phyloP scores from a whole-genome alignment of 176 grass and related monocot species.

The Areca catechu region DNA sequence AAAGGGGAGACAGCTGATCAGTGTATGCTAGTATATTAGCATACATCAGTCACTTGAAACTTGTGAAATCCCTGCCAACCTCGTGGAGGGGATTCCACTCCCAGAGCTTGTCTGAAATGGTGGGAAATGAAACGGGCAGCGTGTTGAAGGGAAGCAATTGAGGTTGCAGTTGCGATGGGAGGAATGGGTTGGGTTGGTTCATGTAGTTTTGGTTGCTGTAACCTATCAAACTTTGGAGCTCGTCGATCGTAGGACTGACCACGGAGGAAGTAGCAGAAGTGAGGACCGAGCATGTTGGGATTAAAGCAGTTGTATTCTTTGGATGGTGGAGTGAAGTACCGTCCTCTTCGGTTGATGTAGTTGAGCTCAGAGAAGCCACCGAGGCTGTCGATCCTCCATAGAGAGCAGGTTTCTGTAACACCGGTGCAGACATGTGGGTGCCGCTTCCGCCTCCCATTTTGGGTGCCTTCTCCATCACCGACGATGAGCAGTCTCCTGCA shows the following conservation, averaged over 20 bases:
- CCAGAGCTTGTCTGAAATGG: conserved; percentile 72
- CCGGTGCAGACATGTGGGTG: conserved; percentile 6
- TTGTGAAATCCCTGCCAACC: conserved; percentile 56
- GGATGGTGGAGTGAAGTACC: conserved; percentile 34
- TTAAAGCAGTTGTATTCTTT: conserved; percentile 27
- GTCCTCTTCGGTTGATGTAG: conserved; percentile 80
- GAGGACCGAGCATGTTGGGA: conserved; percentile 38
- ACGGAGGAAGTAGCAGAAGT: conserved; percentile 31
- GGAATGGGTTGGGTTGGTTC: conserved; percentile 25
- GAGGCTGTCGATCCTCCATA: conserved; percentile 39
- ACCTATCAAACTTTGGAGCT: conserved; percentile 53
- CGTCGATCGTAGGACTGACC: conserved; percentile 56
- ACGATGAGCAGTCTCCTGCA: too few species aligned
- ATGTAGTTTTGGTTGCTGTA: conserved; percentile 30
- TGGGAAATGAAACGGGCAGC: conserved; percentile 35
- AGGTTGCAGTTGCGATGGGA: conserved; percentile 19
- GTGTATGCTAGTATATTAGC: conserved; percentile 2
- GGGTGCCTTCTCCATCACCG: conserved; percentile 19
- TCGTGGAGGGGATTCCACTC: conserved; percentile 70
- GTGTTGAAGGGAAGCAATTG: conserved; percentile 20
- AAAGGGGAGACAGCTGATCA: conserved; percentile 4
- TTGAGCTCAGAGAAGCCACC: conserved; percentile 49
- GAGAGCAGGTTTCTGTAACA: conserved; percentile 3
- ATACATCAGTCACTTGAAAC: conserved; percentile 43
- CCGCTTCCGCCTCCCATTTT: conserved; percentile 3